Base-by-base conservation (phyloP, 169 alveolate species). In the Plasmodium gaboni region DNA sequence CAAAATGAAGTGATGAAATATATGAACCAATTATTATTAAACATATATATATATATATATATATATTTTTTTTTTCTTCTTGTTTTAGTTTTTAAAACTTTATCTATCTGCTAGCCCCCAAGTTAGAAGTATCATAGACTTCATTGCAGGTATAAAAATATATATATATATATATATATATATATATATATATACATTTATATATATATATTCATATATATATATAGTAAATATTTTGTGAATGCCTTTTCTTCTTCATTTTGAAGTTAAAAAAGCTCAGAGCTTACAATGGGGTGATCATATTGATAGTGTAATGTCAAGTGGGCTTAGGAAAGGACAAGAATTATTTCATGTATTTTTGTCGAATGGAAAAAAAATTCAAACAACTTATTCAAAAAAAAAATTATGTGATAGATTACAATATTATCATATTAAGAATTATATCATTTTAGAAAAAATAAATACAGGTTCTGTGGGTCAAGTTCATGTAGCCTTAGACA, bases 391-490 rank as follows among this genome's bases (percentile, higher is more conserved):
- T 86, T 69, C 92, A 24, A 86, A 86, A 64, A 86, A 86, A 64
- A 86, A 71, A 38, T 74, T 92, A 50, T 78, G 78, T 72, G 91
- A 76, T 71, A 70, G 76, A 24, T 60, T 94, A 15, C 92, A 88
- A 55, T 94, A 89, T 64, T 71, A 90, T 70, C 89, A 89, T 15
- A 50, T 94, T 3, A 92, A 92, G 59, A 92, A 92, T 88, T 94
- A 87, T 67, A 74, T 94, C 13, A 73, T 94, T n/a, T 76, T 94
- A 17, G 90, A 92, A 83, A 74, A 92, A 44, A 88, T 94, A 19
- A 94, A 94, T 86, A 93, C 93, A 46, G 96, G 96, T 22, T 92
- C 96, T 59, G 91, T 87, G 13, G 96, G 96, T 2, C 93, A 92
- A 73, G 96, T 94, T 19, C 93, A 92, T 44, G 60, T 92, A 46